These are phyloP conservation scores for Lachnellula occidentalis DNA, from an alignment of 2,329 filamentous ascomycete genomes.

Conservation along the genomic window DNA sequence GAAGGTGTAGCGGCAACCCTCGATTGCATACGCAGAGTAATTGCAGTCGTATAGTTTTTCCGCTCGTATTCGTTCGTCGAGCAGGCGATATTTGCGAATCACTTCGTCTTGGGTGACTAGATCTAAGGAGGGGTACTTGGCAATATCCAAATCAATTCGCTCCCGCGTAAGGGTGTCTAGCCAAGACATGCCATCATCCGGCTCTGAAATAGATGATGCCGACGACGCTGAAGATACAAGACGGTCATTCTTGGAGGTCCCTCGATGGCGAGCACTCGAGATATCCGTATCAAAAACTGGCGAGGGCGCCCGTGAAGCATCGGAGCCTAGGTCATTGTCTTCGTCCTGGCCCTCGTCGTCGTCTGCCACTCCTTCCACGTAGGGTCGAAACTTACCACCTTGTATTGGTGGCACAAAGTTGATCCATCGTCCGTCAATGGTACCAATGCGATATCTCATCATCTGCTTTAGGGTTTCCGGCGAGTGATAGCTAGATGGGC, in stretches of 20 bases:
- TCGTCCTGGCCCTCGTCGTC: slow-evolving; percentile 35
- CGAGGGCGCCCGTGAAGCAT: slow-evolving; percentile 28
- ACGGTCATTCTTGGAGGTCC: slow-evolving; percentile 6
- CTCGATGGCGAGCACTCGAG: slow-evolving; percentile 18
- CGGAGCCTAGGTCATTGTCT: slow-evolving; percentile 21
- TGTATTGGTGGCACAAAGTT: slow-evolving; percentile 93
- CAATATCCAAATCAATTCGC: slow-evolving; percentile 68
- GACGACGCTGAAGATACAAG: slow-evolving; percentile 42
- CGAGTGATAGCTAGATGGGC: slow-evolving; percentile 67
- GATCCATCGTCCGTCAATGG: slow-evolving; percentile 72
- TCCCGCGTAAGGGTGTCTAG: slow-evolving; percentile 69
- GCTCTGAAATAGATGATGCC: slow-evolving; percentile 52
- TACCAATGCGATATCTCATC: slow-evolving; percentile 75
- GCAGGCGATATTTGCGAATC: slow-evolving; percentile 71
- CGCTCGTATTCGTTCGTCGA: slow-evolving; percentile 65
- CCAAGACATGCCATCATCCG: slow-evolving; percentile 54
- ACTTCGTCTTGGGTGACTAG: slow-evolving; percentile 67
- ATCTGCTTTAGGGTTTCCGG: slow-evolving; percentile 69
- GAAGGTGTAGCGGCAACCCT: slow-evolving; percentile 64
- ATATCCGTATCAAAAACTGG: slow-evolving; percentile 29
- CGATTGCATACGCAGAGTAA: slow-evolving; percentile 72
- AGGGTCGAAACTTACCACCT: slow-evolving; percentile 68
- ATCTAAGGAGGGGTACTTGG: slow-evolving; percentile 78
- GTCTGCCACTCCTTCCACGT: slow-evolving; percentile 33
- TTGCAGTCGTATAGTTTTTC: slow-evolving; percentile 81